Percentiles rank a stretch among this genome's conserved stretches.
Conservation (phyloP, 2,329 filamentous ascomycete genomes). For the Aureobasidium melanogenum region DNA sequence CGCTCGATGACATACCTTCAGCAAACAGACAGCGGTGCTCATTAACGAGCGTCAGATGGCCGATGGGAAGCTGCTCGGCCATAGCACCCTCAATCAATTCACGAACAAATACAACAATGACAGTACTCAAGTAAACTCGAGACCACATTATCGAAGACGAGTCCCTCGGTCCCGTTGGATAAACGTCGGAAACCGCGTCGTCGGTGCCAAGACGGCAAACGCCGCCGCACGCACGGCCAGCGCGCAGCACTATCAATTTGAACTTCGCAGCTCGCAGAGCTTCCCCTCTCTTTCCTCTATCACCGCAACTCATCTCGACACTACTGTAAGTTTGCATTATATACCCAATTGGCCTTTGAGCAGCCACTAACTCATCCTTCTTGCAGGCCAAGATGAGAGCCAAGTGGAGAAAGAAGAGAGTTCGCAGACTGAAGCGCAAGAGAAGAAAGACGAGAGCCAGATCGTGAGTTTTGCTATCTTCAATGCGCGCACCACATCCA, state of each 20-base stretch:
- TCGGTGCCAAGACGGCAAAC: conserved; percentile 16
- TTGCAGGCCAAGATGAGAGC: conserved; percentile 61
- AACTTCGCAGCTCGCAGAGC: conserved; percentile 13
- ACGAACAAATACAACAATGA: not conserved
- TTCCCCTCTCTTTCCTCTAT: conserved; percentile 25
- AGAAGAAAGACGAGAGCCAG: conserved; percentile 99
- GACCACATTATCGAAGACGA: not conserved
- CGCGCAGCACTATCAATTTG: not conserved
- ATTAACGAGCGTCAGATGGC: not conserved
- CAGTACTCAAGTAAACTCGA: no score
- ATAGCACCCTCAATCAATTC: not conserved
- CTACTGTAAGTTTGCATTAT: conserved; percentile 28
- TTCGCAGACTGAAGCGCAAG: conserved; percentile 98
- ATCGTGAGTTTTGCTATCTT: conserved; percentile 57
- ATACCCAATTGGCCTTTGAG: conserved; percentile 16
- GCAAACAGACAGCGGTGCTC: not conserved
- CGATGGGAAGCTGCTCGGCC: not conserved
- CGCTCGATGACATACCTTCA: not conserved
- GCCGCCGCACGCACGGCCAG: not conserved
- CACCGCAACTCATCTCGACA: conserved; percentile 35
- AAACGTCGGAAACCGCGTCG: not conserved
- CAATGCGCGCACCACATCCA: no score
- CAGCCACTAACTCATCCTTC: not conserved
- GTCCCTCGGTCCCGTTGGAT: not conserved
- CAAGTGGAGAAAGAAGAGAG: conserved; percentile 99